These are phyloP conservation scores for Xerocomellus dryophilus DNA, from an alignment of 768 basidiomycete species.

Conservation along the genomic window DNA sequence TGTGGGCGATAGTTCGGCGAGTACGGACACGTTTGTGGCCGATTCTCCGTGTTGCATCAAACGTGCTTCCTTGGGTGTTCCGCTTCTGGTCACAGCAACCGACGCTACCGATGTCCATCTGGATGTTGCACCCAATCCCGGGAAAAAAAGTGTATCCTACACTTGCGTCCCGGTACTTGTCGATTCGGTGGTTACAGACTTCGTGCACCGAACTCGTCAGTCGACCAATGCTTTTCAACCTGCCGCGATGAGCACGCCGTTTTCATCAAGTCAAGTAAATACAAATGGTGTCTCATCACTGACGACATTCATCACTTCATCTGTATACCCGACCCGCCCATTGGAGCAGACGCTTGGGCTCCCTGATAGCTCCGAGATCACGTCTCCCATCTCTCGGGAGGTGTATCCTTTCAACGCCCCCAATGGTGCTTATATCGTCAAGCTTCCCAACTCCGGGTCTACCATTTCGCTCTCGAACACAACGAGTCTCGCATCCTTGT, in stretches of 20 bases:
- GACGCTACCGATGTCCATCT: background rate
- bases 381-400: conserved; percentile 5
- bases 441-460: conserved; percentile 8
- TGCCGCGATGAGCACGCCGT: conserved; percentile 17
- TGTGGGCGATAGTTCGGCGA: conserved; percentile 13
- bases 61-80: conserved; percentile 1
- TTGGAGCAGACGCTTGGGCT: background rate
- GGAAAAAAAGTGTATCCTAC: background rate
- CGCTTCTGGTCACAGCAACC: conserved; percentile 1
- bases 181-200: background rate
- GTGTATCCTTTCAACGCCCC: conserved; percentile 4
- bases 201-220: background rate
- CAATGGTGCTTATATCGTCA: conserved; percentile 11
- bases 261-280: background rate
- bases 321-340: background rate
- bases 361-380: background rate
- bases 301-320: background rate
- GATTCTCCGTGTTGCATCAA: conserved; percentile 20
- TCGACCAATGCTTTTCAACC: conserved; percentile 12
- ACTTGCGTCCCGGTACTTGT: background rate
- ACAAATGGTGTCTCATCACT: background rate
- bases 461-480: background rate
- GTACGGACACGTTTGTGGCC: conserved; percentile 22
- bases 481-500: background rate
- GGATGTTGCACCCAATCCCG: background rate